A percentile compares a stretch with the other conserved stretches of the same genome.
phyloP scores from a whole-genome alignment of 2,329 filamentous ascomycete genomes.

The Pseudonectria foliicola region DNA sequence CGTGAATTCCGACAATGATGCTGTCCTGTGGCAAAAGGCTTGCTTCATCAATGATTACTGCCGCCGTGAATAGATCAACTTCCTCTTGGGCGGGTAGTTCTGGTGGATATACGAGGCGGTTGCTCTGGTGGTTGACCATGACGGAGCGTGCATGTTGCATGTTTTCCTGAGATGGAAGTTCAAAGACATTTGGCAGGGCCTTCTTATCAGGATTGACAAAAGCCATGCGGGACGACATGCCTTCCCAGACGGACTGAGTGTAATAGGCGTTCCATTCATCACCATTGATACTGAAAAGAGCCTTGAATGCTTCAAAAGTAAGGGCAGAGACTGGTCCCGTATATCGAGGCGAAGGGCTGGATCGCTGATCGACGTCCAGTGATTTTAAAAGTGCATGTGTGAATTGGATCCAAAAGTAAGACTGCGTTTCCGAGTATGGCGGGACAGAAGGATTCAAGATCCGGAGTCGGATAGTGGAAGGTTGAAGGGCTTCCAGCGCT shows the following conservation, averaged over 20 bases:
- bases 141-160: constrained; percentile 9
- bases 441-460: constrained; percentile 7
- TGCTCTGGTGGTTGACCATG: constrained; percentile 12
- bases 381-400: constrained; percentile 15
- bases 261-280: constrained; percentile 24
- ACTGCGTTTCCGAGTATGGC: constrained; percentile 26
- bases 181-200: constrained; percentile 20
- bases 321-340: constrained; percentile 4
- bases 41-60: constrained; percentile 15
- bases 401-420: constrained; percentile 26
- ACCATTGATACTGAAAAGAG: constrained; percentile 15
- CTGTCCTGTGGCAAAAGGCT: constrained; percentile 8
- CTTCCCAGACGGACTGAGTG: constrained; percentile 16
- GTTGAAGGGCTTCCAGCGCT: constrained; percentile 16
- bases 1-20: constrained; percentile 14
- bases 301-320: constrained; percentile 15
- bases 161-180: constrained; percentile 10
- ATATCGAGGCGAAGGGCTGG: background rate
- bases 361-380: constrained; percentile 1
- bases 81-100: constrained; percentile 10
- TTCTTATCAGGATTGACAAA: constrained; percentile 22
- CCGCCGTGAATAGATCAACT: constrained; percentile 13
- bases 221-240: constrained; percentile 19
- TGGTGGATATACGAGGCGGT: constrained; percentile 2
- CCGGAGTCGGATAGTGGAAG: constrained; percentile 18